Evolutionary conservation across 1,284 basidiomycete genomes (phyloP).

Genomic region (Agroathelia rolfsii): DNA sequence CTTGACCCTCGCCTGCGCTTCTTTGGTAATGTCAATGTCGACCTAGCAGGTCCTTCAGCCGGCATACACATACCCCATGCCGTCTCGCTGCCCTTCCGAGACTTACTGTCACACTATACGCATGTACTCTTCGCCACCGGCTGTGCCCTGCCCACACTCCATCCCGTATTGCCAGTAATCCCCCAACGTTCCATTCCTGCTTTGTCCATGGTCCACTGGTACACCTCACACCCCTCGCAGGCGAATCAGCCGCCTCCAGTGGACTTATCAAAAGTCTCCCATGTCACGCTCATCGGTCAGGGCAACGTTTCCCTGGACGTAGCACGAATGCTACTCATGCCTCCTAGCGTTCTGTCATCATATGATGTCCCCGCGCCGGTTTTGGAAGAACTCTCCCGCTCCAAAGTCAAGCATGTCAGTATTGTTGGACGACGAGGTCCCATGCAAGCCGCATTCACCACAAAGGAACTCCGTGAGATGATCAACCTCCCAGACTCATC

Average conservation of each 20-base stretch:
- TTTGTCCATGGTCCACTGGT: conserved; percentile 91
- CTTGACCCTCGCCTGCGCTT: conserved; percentile 72
- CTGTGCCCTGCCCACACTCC: conserved; percentile 53
- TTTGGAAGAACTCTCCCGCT: conserved; percentile 56
- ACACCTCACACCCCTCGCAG: conserved; percentile 81
- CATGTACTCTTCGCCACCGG: conserved; percentile 80
- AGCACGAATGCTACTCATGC: conserved; percentile 79
- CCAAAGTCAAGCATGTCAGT: conserved; percentile 66
- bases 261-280: conserved; percentile 48
- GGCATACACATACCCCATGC: conserved; percentile 41
- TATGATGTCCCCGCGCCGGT: conserved; percentile 81
- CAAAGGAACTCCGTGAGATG: conserved; percentile 92
- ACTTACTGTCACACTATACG: conserved; percentile 62
- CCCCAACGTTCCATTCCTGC: conserved; percentile 66
- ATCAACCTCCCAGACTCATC: conserved; percentile 65
- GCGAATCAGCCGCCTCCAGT: conserved; percentile 49
- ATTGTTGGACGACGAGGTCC: conserved; percentile 85
- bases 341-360: conserved; percentile 48
- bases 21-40: conserved; percentile 88
- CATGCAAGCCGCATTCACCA: conserved; percentile 85
- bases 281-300: conserved; percentile 86
- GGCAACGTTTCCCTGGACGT: conserved; percentile 96
- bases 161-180: conserved; percentile 42
- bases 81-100: conserved; percentile 43
- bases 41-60: conserved; percentile 24